Percentiles rank a stretch among this genome's conserved stretches.
Evolutionary conservation across 495 filamentous ascomycete species (phyloP).

Genomic region (Tuber umbilicatum): DNA sequence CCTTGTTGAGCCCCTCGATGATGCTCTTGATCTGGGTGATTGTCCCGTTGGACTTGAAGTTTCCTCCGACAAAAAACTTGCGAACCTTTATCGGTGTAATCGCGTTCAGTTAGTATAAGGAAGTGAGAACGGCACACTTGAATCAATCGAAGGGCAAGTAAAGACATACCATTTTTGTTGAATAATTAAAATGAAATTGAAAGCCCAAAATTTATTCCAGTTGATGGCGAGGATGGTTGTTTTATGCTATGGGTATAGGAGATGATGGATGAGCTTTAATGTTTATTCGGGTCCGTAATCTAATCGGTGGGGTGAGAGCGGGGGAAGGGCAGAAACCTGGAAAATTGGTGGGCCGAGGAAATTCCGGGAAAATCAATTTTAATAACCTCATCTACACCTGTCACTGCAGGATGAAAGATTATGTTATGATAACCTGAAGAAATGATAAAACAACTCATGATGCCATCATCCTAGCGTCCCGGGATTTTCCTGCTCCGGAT

Average conservation of each 20-base stretch:
- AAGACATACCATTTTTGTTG: conserved; percentile 25
- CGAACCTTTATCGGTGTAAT: conserved; percentile 49
- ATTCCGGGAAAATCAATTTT: neutral
- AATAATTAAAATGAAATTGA: neutral
- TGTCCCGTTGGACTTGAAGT: conserved; percentile 99
- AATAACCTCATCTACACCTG: neutral
- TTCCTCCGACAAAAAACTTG: conserved; percentile 98
- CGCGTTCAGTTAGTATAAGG: neutral
- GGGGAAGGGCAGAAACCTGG: neutral
- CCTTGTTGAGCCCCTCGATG: conserved; percentile 75
- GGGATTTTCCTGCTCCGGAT: neutral
- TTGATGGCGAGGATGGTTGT: neutral
- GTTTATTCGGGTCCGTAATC: neutral
- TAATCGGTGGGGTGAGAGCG: neutral
- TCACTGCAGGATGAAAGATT: neutral
- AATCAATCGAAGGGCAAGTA: neutral
- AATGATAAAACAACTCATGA: neutral
- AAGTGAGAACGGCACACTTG: neutral
- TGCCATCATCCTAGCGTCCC: neutral
- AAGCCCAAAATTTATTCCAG: neutral
- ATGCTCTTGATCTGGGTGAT: conserved; percentile 78
- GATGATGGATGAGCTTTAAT: neutral
- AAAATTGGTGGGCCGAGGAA: neutral
- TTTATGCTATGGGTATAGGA: neutral
- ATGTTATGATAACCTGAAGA: neutral